Conservation (phyloP, 2,329 filamentous ascomycete species). For the Chrysosporium keratinophilum region DNA sequence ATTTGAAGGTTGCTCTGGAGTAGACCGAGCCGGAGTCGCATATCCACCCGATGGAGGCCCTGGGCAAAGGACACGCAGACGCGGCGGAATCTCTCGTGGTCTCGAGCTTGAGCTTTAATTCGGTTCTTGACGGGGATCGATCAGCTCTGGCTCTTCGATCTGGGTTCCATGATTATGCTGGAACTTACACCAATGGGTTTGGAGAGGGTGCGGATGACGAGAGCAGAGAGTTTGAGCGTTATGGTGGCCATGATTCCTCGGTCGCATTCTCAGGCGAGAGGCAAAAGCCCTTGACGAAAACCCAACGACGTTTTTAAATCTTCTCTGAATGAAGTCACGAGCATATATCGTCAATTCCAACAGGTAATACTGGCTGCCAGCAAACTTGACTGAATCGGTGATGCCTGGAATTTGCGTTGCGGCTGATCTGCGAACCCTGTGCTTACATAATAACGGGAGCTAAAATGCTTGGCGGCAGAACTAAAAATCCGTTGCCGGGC, state of each 20-base stretch:
- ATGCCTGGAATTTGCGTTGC: neutral
- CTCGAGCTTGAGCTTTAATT: conserved; percentile 57
- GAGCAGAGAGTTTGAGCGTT: conserved; percentile 55
- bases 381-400: too few relatives aligned
- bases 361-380: too few relatives aligned
- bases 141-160: neutral
- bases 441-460: conserved; percentile 12
- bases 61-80: conserved; percentile 55
- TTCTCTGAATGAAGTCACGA: too few relatives aligned
- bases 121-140: conserved; percentile 42
- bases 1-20: conserved; percentile 50
- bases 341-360: too few relatives aligned
- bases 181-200: conserved; percentile 56
- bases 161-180: neutral
- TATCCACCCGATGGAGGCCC: conserved; percentile 54
- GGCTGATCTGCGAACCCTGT: neutral
- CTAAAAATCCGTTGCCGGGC: conserved; percentile 14
- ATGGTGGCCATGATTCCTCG: conserved; percentile 45
- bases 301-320: neutral
- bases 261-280: neutral
- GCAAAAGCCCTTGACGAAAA: neutral
- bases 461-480: conserved; percentile 8
- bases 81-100: conserved; percentile 56
- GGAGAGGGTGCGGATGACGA: conserved; percentile 54
- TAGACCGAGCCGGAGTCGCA: conserved; percentile 56